Percentiles rank a stretch among this genome's conserved stretches.
phyloP scores from a whole-genome alignment of 2,329 filamentous ascomycete genomes.

The Exophiala lecanii-corni region DNA sequence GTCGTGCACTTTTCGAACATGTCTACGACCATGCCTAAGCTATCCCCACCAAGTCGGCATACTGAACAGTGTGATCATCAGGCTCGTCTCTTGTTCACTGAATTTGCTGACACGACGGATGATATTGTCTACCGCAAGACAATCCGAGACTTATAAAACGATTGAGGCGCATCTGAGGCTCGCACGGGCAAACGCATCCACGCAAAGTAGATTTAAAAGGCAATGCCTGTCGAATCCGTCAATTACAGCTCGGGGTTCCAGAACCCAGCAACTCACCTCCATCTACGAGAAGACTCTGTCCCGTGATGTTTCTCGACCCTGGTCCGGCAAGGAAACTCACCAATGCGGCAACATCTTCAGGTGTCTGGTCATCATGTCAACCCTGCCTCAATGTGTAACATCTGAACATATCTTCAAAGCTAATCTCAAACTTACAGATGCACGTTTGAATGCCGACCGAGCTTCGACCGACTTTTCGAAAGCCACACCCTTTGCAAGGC shows the following conservation, averaged over 20 bases:
- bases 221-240: not conserved
- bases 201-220: not conserved
- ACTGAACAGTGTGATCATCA: no score
- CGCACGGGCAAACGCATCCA: no score
- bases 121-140: no score
- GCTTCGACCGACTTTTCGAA: slow-evolving; percentile 52
- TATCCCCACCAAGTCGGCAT: no score
- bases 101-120: no score
- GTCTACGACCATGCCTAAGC: no score
- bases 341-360: slow-evolving; percentile 57
- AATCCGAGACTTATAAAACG: no score
- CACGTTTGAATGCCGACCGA: slow-evolving; percentile 51
- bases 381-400: not conserved
- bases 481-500: slow-evolving; percentile 47
- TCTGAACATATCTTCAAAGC: not conserved
- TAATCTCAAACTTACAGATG: slow-evolving; percentile 19
- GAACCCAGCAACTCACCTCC: slow-evolving; percentile 39
- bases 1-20: no score
- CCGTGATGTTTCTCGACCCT: slow-evolving; percentile 60
- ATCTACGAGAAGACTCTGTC: slow-evolving; percentile 59
- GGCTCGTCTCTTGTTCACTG: no score
- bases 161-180: no score
- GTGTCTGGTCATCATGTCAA: slow-evolving; percentile 39
- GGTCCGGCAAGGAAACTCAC: slow-evolving; percentile 56
- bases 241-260: not conserved